Evolutionary conservation across 2,329 filamentous ascomycete species (phyloP), one percentile per base, ranked within the genome.

Genomic region (Beauveria brongniartii): DNA sequence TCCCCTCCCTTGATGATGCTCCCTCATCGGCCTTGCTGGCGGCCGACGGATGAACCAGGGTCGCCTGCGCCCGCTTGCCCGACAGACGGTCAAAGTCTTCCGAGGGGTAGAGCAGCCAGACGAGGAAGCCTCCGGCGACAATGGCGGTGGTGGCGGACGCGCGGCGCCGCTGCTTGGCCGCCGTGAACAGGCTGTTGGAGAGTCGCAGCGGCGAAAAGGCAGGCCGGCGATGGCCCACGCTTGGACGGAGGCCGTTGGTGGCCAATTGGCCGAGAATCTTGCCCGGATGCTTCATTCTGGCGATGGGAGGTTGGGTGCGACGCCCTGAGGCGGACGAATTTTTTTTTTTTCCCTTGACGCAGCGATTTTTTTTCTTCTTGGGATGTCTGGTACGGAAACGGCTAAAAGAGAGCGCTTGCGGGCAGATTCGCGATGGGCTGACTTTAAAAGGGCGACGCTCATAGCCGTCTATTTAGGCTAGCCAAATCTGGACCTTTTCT

Each of bases 101-200:
- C 47, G 74, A 71, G 53, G 76, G 76, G 59, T 78, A 78, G 5
- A 78, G 70, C 69, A 70, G 72, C 76, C 76, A 78, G 50, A 75
- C 69, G 55, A 77, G 72, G 37, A 77, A 66, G n/a, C 71, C 71
- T 48, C 70, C 69, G 28, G 72, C 69, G 61, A 74, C 65, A 62
- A 75, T 66, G 62, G 69, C 71, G 4, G 61, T 58, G 24, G 61
- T 47, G 18, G 57, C 37, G 18, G 61, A 60, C 16, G 34, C 40
- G 43, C 61, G 57, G 44, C 56, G 50, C 26, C 52, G 59, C 28
- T 43, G 22, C 46, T 44, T 56, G 52, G 57, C 34, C 14, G 22
- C 44, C 50, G 61, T 55, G 24, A 59, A 62, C 3, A 59, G 28
- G 56, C 47, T 18, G 52, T 30, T 60, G 56, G 40, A 40, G 26